phyloP scores from a whole-genome alignment of 2,329 filamentous ascomycete species.

The Calonectria hawksworthii region DNA sequence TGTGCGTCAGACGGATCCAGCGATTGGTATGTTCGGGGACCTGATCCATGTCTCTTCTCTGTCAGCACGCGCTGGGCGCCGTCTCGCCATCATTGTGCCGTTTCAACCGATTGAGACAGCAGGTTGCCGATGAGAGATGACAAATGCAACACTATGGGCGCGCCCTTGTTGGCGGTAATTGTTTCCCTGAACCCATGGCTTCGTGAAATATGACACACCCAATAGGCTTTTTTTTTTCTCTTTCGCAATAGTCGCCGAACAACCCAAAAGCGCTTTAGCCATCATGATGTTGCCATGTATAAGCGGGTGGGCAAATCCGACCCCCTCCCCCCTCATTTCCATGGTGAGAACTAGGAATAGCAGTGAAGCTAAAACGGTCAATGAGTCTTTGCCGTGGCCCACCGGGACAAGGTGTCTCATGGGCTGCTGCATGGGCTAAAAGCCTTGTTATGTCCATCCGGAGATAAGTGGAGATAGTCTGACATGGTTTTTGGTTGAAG shows the following conservation, averaged over 20 bases:
- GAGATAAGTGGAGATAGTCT: constrained; percentile 32
- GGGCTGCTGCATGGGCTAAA: background rate
- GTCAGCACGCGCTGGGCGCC: background rate
- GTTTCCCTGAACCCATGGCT: background rate
- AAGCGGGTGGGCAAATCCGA: background rate
- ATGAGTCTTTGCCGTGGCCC: background rate
- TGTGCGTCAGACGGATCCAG: constrained; percentile 1
- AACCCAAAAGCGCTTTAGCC: no score
- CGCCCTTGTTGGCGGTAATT: background rate
- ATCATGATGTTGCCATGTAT: background rate
- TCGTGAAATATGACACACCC: background rate
- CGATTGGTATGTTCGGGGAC: background rate
- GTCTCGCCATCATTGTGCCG: background rate
- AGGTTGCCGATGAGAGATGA: background rate
- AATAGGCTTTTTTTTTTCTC: background rate
- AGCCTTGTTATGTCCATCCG: constrained; percentile 19
- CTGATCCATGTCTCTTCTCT: background rate
- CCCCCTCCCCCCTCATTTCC: constrained; percentile 1
- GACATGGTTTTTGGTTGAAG: background rate
- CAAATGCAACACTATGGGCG: background rate
- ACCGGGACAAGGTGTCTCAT: background rate
- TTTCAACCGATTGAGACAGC: background rate
- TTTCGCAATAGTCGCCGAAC: background rate
- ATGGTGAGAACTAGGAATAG: background rate
- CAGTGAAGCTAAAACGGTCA: background rate